Percentiles rank a stretch among this genome's conserved stretches.
These are phyloP conservation scores for Pachyrhizus erosus DNA, from an alignment of 306 rosid species.

Conservation along the genomic window DNA sequence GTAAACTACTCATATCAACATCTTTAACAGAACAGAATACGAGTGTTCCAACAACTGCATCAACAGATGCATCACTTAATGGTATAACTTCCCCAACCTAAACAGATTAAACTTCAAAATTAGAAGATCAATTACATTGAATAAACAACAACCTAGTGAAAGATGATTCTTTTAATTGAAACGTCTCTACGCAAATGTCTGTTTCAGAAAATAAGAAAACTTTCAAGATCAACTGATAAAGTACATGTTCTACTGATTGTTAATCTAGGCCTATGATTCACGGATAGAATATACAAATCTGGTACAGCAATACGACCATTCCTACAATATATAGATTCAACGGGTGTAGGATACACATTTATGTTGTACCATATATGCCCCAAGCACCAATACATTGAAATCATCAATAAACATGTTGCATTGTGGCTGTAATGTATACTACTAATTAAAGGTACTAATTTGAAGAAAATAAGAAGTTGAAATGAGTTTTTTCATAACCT, in stretches of 20 bases:
- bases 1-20: constrained; percentile 68
- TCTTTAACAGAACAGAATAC: constrained; percentile 91
- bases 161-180: constrained; percentile 3
- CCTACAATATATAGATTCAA: too few species aligned
- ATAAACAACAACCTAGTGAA: constrained; percentile 2
- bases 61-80: constrained; percentile 82
- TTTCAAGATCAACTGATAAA: constrained; percentile 13
- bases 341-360: too few species aligned
- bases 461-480: too few species aligned
- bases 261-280: not conserved
- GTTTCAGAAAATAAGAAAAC: not conserved
- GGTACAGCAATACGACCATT: not conserved
- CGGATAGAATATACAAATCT: not conserved
- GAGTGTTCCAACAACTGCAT: constrained; percentile 95
- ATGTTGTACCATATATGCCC: too few species aligned
- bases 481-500: too few species aligned
- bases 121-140: constrained; percentile 25
- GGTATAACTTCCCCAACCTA: constrained; percentile 95
- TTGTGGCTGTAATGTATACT: too few species aligned
- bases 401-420: too few species aligned
- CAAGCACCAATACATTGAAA: too few species aligned
- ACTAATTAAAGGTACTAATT: too few species aligned
- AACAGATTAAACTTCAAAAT: constrained; percentile 28
- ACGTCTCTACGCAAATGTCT: not conserved
- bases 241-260: not conserved